These are phyloP conservation scores for Fusarium domesticum DNA, from an alignment of 2,329 filamentous ascomycete species.

Conservation along the genomic window DNA sequence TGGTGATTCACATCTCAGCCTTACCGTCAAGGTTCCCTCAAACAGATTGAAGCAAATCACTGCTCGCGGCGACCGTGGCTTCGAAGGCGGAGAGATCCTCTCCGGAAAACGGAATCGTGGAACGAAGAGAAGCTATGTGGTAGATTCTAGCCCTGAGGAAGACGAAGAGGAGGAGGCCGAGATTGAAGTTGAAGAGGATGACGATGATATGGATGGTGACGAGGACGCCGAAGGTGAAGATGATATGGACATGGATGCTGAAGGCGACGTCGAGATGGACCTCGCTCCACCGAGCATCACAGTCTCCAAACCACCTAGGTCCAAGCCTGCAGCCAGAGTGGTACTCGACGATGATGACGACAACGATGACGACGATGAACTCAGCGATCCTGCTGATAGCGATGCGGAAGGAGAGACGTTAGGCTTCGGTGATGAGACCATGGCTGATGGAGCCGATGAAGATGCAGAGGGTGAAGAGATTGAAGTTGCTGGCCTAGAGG, in stretches of 20 bases:
- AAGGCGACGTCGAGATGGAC: constrained; percentile 48
- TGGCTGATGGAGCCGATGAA: constrained; percentile 44
- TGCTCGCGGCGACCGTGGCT: constrained; percentile 41
- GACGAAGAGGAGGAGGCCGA: constrained; percentile 42
- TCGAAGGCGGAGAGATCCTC: constrained; percentile 47
- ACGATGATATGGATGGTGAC: constrained; percentile 37
- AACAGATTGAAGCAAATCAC: constrained; percentile 52
- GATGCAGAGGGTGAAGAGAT: constrained; percentile 49
- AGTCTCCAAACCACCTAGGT: constrained; percentile 44
- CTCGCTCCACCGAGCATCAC: constrained; percentile 44
- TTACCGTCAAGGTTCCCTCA: constrained; percentile 52
- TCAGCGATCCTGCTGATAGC: constrained; percentile 53
- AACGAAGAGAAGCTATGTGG: constrained; percentile 58
- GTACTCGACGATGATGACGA: constrained; percentile 41
- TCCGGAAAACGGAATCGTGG: constrained; percentile 52
- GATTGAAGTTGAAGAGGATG: constrained; percentile 42
- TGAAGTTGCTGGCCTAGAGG: constrained; percentile 41
- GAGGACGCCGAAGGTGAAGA: constrained; percentile 42
- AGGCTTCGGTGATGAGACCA: constrained; percentile 34
- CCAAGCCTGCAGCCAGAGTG: constrained; percentile 36
- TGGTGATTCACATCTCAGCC: constrained; percentile 41
- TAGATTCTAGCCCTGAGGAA: constrained; percentile 53
- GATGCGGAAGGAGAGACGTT: constrained; percentile 32
- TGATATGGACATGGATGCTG: constrained; percentile 40
- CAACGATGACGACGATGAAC: constrained; percentile 51